Conservation (phyloP, 768 basidiomycete species). For the Tricholoma saponaceum region DNA sequence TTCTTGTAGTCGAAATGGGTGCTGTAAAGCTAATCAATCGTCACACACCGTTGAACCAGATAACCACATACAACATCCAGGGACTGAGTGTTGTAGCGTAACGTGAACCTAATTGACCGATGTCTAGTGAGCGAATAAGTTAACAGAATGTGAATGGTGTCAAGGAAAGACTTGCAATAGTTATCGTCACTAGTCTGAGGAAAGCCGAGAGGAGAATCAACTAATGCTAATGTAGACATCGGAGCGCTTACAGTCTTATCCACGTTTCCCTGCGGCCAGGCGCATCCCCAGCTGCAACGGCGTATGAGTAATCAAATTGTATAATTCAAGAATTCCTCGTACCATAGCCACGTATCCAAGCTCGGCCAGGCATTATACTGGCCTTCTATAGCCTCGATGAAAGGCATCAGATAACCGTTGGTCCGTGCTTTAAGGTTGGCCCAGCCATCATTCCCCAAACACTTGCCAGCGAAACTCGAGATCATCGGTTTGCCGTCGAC, state of each 20-base stretch:
- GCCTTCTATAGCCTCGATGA: conserved; percentile 50
- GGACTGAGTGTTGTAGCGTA: conserved; percentile 43
- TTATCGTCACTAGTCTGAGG: conserved; percentile 39
- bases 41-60: not conserved
- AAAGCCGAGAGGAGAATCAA: conserved; percentile 6
- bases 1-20: conserved; percentile 58
- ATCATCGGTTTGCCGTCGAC: conserved; percentile 52
- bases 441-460: conserved; percentile 52
- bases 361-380: conserved; percentile 42
- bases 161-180: conserved; percentile 34
- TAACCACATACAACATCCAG: conserved; percentile 41
- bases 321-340: conserved; percentile 8
- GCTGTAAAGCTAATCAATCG: conserved; percentile 32
- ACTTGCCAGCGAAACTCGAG: conserved; percentile 59
- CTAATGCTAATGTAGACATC: not conserved
- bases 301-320: not conserved
- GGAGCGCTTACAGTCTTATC: conserved; percentile 34
- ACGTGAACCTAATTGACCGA: conserved; percentile 36
- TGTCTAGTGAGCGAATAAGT: conserved; percentile 25
- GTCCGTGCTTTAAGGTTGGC: conserved; percentile 42
- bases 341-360: conserved; percentile 49
- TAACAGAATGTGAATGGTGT: not conserved
- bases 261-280: conserved; percentile 50
- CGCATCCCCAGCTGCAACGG: conserved; percentile 50
- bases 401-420: conserved; percentile 47